Base-by-base conservation (phyloP, 192 early-diverging fungal genomes). In the Podila clonocystis region DNA sequence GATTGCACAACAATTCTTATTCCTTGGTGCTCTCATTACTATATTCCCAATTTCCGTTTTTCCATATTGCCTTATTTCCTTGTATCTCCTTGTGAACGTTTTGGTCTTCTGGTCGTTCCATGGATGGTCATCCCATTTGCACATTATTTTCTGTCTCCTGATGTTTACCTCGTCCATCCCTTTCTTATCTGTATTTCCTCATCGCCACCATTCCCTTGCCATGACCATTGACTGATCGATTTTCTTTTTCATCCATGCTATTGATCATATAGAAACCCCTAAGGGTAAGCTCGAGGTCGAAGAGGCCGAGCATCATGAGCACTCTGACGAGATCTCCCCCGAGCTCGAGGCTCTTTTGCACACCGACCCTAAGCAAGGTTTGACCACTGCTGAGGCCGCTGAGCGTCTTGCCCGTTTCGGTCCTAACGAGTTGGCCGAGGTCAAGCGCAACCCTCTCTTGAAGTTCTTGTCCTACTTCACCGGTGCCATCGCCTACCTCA, bases 401-500 rank as follows among this genome's bases (percentile, higher is more conserved):
- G 90, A 89, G 77, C 93, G 97, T 65, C 74, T 91, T 13, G 85
- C 74, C 22, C 72, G 87, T 68, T 98, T 95, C 74, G 97, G 97
- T 64, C 82, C 74, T 58, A 97, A 97, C 77, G 93, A 94, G 73
- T 82, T 94, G 58, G 86, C 93, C 2, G 97, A 98, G 82, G 87
- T 90, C 62, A 96, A 94, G 83, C 92, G 89, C 11, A 97, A 94
- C 82, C 93, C 93, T 6, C 76, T 95, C 24, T 82, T 97, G 59
- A 96, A 96, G 82, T 96, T 97, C 73, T 84, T 96, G 30, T 84
- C 86, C 13, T 97, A 95, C 82, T 97, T 97, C 73, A 90, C 89
- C 9, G 97, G 97, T n/a, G 88, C 95, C 63, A 95, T 97, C 69
- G 91, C 95, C 30, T 95, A 93, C 82, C 85, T 98, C 58, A 94